These are phyloP conservation scores for Fraxinus excelsior DNA, from an alignment of 257 asterid species.

Conservation along the genomic window DNA sequence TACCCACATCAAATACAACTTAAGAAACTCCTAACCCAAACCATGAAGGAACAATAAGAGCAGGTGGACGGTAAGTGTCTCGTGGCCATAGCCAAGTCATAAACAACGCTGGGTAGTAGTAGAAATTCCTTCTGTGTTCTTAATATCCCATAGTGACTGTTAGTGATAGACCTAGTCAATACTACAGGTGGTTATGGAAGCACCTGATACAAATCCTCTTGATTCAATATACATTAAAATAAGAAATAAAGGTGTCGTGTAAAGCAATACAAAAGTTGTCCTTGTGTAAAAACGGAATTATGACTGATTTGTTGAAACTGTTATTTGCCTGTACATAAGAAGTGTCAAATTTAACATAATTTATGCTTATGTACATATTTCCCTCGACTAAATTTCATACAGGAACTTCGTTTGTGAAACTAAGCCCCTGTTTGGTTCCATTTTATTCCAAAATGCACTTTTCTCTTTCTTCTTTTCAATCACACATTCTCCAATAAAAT, in stretches of 20 bases:
- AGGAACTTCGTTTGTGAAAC: slow-evolving; percentile 1
- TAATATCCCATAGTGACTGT: not conserved
- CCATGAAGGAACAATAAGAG: not conserved
- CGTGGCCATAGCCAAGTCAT: not conserved
- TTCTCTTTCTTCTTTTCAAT: no score
- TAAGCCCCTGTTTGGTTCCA: no score
- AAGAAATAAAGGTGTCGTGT: slow-evolving; percentile 1
- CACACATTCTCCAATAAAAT: no score
- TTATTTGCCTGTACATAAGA: not conserved
- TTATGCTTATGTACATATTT: slow-evolving; percentile 1
- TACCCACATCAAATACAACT: not conserved
- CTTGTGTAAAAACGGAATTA: not conserved
- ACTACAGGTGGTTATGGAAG: not conserved
- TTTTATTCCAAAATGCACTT: no score
- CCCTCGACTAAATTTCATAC: slow-evolving; percentile 1
- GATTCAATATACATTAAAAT: not conserved
- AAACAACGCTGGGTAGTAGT: not conserved
- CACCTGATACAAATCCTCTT: not conserved
- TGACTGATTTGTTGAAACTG: not conserved
- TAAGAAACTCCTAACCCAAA: not conserved
- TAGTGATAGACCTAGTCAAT: not conserved
- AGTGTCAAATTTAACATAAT: not conserved
- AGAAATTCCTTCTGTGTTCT: not conserved
- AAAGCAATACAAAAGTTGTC: slow-evolving; percentile 3
- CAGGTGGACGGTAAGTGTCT: not conserved